Conservation (phyloP, 371 early-diverging fungal species). For the Mortierella sp. region DNA sequence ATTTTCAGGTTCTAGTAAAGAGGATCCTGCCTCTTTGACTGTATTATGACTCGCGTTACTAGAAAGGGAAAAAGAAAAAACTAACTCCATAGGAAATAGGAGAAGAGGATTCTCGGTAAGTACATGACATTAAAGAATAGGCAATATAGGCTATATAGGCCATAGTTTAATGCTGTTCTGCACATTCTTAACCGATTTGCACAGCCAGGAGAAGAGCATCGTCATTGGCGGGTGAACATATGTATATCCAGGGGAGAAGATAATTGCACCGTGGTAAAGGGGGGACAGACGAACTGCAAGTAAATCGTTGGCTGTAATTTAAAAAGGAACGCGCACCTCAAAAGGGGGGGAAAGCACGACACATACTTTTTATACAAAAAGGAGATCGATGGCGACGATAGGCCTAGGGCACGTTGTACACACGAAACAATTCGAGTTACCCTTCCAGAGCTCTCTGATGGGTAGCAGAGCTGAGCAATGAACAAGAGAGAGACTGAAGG, state of each 20-base stretch:
- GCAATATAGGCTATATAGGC: background rate
- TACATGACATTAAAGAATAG: background rate
- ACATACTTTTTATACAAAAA: background rate
- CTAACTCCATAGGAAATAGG: background rate
- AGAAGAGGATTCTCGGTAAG: background rate
- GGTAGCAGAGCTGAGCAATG: background rate
- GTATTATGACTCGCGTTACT: slow-evolving; percentile 1
- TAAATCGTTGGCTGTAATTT: slow-evolving; percentile 7
- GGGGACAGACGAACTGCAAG: background rate
- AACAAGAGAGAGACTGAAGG: background rate
- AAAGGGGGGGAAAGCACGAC: background rate
- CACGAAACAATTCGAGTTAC: slow-evolving; percentile 9
- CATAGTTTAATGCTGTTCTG: background rate
- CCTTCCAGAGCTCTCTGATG: slow-evolving; percentile 10
- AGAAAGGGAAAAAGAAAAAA: background rate
- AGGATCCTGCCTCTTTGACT: slow-evolving; percentile 19
- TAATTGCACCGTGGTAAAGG: slow-evolving; percentile 4
- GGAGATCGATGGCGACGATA: background rate
- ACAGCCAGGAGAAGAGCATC: slow-evolving; percentile 8
- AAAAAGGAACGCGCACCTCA: background rate
- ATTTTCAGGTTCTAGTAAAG: background rate
- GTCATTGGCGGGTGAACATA: background rate
- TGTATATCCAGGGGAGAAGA: slow-evolving; percentile 6
- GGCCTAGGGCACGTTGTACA: slow-evolving; percentile 7
- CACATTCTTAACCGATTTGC: background rate